These are phyloP conservation scores for Elsinoe arachidis DNA, from an alignment of 2,329 filamentous ascomycete species.

Conservation along the genomic window DNA sequence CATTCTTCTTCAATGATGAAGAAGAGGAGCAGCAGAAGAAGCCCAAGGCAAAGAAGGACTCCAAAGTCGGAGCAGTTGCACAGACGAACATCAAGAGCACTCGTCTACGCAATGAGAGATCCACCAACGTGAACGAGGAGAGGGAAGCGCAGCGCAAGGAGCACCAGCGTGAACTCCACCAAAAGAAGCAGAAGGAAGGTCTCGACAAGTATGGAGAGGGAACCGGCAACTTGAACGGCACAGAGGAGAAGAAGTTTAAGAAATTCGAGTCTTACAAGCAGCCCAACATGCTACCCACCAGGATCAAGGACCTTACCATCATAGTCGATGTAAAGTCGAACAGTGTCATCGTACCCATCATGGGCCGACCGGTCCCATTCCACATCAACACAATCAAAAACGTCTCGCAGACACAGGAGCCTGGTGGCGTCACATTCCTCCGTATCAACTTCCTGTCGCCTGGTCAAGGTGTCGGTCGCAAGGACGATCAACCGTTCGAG, in stretches of 20 bases:
- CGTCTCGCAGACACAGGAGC: constrained; percentile 90
- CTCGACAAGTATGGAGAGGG: constrained; percentile 77
- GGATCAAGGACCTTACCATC: constrained; percentile 77
- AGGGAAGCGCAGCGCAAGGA: constrained; percentile 77
- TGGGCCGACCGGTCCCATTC: constrained; percentile 95
- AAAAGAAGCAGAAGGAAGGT: constrained; percentile 85
- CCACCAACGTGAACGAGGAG: constrained; percentile 81
- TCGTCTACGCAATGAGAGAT: constrained; percentile 80
- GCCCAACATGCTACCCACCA: constrained; percentile 81
- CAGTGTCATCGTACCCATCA: constrained; percentile 88
- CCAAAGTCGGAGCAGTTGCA: constrained; percentile 74
- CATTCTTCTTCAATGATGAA: constrained; percentile 97
- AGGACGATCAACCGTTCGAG: constrained; percentile 92
- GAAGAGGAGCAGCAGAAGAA: constrained; percentile 83
- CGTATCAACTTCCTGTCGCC: constrained; percentile 97
- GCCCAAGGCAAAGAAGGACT: constrained; percentile 75
- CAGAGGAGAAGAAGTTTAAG: constrained; percentile 97
- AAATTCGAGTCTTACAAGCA: constrained; percentile 98
- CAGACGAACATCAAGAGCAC: constrained; percentile 94
- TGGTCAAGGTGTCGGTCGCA: constrained; percentile 91
- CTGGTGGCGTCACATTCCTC: constrained; percentile 79
- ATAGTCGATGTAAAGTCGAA: constrained; percentile 84
- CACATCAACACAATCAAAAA: constrained; percentile 99
- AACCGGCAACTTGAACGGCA: constrained; percentile 74
- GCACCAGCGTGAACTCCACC: constrained; percentile 82